Percentiles rank a stretch among this genome's conserved stretches.
phyloP scores from a whole-genome alignment of 345 rosid species.

The Abelmoschus esculentus region DNA sequence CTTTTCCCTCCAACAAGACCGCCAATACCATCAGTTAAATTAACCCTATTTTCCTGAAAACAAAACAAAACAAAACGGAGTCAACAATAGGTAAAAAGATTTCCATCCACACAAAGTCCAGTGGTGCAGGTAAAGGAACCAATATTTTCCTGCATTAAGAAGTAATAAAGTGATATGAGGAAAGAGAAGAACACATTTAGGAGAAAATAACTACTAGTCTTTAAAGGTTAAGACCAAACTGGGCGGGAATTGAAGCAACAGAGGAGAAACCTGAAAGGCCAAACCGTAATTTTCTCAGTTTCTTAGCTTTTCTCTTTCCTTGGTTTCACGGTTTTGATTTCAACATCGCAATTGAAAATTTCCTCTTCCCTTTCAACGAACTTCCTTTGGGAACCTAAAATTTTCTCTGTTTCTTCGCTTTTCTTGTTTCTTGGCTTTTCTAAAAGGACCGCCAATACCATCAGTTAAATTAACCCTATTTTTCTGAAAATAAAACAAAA shows the following conservation, averaged over 20 bases:
- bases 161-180: background rate
- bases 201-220: background rate
- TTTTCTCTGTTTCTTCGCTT: no score
- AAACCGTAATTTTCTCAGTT: background rate
- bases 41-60: conserved; percentile 72
- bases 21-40: conserved; percentile 72
- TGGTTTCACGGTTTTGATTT: no score
- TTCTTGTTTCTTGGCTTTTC: no score
- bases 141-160: conserved; percentile 61
- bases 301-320: no score
- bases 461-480: conserved; percentile 64
- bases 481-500: conserved; percentile 62
- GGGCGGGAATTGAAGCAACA: background rate
- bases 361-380: no score
- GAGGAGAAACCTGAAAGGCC: background rate
- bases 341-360: no score
- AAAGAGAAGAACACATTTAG: background rate
- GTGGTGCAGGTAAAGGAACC: conserved; percentile 78
- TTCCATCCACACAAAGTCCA: conserved; percentile 71
- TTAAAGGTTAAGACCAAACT: background rate
- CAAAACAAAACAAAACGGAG: conserved; percentile 56
- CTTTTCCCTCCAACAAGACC: conserved; percentile 72
- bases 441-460: conserved; percentile 80
- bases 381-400: no score
- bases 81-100: conserved; percentile 53